Evolutionary conservation across 306 rosid species (phyloP), one percentile per base, ranked within the genome.

Genomic region (Pueraria montana): DNA sequence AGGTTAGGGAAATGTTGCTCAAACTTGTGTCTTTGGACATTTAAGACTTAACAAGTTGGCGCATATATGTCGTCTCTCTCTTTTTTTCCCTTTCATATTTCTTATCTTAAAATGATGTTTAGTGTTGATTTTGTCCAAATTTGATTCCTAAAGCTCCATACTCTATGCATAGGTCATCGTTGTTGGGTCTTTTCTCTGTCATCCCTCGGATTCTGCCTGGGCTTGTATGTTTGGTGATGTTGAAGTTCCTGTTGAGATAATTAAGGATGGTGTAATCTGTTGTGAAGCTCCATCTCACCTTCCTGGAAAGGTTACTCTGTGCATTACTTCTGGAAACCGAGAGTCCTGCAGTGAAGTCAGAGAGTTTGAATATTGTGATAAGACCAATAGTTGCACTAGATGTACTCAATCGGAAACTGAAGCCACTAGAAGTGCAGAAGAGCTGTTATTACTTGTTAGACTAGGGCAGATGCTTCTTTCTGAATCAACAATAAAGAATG

Each of bases 291-390:
- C 99, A 63, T 74, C 98, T 80, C 91, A 71, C 84, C 85, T 77
- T 77, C 86, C 94, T 14, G 97, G 95, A 83, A 96, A 94, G 87
- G 95, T 94, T 48, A 88, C 97, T 77, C 70, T 96, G 63, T 96
- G 97, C 88, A 70, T 96, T 79, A 91, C 99, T 45, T 87, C 95
- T 48, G 94, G 95, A 65, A 96, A 94, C 76, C 87, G 97, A 36
- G 93, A 89, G 84, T 86, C 97, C 61, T 96, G 99, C 91, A 96
- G 99, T 86, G 97, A 96, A 83, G 85, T 94, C 70, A 91, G 94
- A 81, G 98, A 94, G 80, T 96, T 94, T 65, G 95, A 94, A 77
- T 96, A 94, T 80, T 85, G 85, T 12, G 72, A 55, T 18, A 89
- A 82, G 86, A 78, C 81, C 75, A 64, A 83, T 61, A 87, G 81